Percentiles rank a stretch among this genome's conserved stretches.
Conservation (phyloP, 225 moss, liverwort and hornwort genomes). For the Polytrichum formosum region DNA sequence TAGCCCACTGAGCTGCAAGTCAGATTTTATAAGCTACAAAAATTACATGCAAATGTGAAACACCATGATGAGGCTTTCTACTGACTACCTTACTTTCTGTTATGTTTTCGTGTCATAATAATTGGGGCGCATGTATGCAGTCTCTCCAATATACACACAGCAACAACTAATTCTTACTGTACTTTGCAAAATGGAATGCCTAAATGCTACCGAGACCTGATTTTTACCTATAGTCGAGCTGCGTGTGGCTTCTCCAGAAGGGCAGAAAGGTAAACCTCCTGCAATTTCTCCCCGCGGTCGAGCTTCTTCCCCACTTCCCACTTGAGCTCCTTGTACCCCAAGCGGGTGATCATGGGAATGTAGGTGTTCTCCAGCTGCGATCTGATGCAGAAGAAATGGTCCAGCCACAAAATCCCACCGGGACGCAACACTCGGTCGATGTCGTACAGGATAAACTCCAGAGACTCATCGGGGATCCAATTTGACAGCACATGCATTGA, state of each 20-base stretch:
- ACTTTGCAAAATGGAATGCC: no score
- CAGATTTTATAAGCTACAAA: no score
- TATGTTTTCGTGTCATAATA: no score
- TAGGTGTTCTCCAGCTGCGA: constrained; percentile 61
- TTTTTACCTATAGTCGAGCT: constrained; percentile 3
- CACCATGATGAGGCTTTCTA: no score
- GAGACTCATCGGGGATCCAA: constrained; percentile 69
- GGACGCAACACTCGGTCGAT: constrained; percentile 94
- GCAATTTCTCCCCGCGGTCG: constrained; percentile 71
- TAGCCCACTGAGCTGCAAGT: no score
- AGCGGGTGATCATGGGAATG: constrained; percentile 52
- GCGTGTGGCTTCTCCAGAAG: constrained; percentile 78
- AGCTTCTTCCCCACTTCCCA: constrained; percentile 85
- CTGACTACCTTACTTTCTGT: no score
- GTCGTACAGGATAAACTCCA: constrained; percentile 86
- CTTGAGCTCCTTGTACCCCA: constrained; percentile 69
- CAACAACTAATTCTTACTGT: no score
- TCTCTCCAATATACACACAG: no score
- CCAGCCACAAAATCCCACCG: constrained; percentile 87
- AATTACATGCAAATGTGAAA: no score
- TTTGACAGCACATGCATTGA: constrained; percentile 99
- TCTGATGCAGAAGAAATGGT: constrained; percentile 88
- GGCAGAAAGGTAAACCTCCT: constrained; percentile 89
- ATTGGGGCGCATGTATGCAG: no score
- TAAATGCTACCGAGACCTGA: no score